Conservation (phyloP, 345 rosid genomes). For the Cardamine resedifolia region DNA sequence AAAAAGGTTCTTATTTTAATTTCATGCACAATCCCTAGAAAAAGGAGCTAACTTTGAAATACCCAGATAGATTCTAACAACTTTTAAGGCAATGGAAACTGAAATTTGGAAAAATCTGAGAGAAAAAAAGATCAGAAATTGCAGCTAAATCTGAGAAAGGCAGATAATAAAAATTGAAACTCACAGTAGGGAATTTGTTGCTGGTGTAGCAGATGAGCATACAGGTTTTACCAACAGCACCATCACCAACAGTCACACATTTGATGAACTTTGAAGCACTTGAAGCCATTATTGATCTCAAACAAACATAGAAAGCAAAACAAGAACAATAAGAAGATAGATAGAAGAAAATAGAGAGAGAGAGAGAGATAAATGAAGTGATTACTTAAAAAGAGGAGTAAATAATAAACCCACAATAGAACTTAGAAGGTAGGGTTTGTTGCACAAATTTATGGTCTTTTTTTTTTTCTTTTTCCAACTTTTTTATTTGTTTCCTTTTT, state of each 20-base stretch:
- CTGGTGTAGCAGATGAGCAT: constrained; percentile 47
- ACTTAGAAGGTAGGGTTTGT: constrained; percentile 31
- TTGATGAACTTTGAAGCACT: constrained; percentile 43
- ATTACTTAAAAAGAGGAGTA: constrained; percentile 24
- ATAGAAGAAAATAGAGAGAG: not conserved
- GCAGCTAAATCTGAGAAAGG: constrained; percentile 28
- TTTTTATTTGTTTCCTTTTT: not conserved
- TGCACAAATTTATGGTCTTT: constrained; percentile 26
- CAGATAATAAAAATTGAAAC: constrained; percentile 1
- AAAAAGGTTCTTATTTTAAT: constrained; percentile 7
- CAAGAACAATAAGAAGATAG: not conserved
- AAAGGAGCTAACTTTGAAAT: constrained; percentile 32
- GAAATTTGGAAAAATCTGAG: not conserved
- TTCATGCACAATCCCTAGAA: constrained; percentile 22
- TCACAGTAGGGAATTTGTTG: constrained; percentile 44
- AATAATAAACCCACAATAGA: constrained; percentile 10
- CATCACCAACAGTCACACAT: constrained; percentile 44
- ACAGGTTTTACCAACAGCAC: constrained; percentile 45
- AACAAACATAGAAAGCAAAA: not conserved
- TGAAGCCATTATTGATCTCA: constrained; percentile 34
- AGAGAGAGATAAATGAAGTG: constrained; percentile 32
- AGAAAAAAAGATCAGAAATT: not conserved
- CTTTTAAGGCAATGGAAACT: not conserved
- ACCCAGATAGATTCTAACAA: constrained; percentile 22
- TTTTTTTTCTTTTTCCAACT: not conserved